A percentile compares a stretch with the other conserved stretches of the same genome.
Conservation (phyloP, 257 asterid genomes). For the Solanum chiquidenum region DNA sequence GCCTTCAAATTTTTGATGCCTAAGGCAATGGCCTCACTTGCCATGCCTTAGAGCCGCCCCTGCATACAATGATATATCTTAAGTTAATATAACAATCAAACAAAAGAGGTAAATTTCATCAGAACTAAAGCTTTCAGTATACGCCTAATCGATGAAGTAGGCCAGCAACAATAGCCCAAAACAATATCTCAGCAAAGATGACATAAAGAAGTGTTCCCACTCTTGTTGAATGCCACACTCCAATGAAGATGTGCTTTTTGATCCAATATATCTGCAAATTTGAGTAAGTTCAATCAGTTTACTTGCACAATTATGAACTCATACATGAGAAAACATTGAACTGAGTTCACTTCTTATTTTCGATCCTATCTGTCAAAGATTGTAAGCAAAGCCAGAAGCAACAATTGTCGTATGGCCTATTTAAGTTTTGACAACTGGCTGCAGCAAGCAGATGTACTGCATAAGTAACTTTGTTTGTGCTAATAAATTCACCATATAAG, state of each 20-base stretch:
- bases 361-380: not conserved
- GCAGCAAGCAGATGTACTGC: not conserved
- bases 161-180: conserved; percentile 60
- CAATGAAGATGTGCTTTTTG: conserved; percentile 56
- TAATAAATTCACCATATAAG: not conserved
- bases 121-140: conserved; percentile 58
- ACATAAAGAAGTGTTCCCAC: conserved; percentile 62
- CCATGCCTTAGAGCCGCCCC: no score
- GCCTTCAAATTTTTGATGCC: no score
- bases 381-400: not conserved
- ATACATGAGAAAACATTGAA: not conserved
- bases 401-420: not conserved
- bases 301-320: not conserved
- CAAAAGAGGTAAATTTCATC: not conserved
- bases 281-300: not conserved
- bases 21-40: no score
- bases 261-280: conserved; percentile 49
- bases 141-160: conserved; percentile 40
- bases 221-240: conserved; percentile 56
- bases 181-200: conserved; percentile 55
- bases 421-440: not conserved
- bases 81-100: not conserved
- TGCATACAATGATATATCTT: not conserved
- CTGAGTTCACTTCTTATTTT: not conserved
- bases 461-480: not conserved